Evolutionary conservation across 495 filamentous ascomycete genomes (phyloP), one percentile per base, ranked within the genome.

Genomic region (Penicillium verhagenii): DNA sequence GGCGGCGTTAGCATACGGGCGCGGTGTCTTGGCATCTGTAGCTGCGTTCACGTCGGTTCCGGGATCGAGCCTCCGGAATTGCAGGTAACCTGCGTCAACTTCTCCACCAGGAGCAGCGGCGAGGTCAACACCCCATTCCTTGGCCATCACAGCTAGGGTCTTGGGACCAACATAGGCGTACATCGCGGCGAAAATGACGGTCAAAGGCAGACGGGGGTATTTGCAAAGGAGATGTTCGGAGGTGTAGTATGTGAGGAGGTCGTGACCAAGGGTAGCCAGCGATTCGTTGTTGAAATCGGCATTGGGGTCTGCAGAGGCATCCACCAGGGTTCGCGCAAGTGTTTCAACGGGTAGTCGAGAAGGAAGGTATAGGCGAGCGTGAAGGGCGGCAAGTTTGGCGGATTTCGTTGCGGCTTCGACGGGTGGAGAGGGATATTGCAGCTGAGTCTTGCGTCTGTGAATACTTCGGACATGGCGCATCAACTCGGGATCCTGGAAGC

Each of bases 41-140:
- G 56, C 52, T 6, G 56, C 33, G n/a, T 42, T 26, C 42, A 72
- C 25, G 31, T 79, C 70, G 24, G 80, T 73, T 13, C 87, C 88
- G 1, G 88, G 81, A 28, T 75, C 69, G 31, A 86, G 46, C 42
- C 82, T 71, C 48, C 75, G 78, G 72, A 90, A 94, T 68, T 97
- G 95, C 37, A 98, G 79, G n/a, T 92, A 74, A 9, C 94, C 95
- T 1, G 93, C 88, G 69, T 98, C 92, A 50, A 97, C 93, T 72
- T 97, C 90, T 42, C 82, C 86, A 19, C 91, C 92, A 1, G 94
- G 93, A 29, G 81, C 84, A 7, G 89, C 87, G 14, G 89, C 94
- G 33, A 74, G 62, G 61, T 97, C 93, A 14, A 97, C 82, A 72
- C 95, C 94, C 93, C 94, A 98, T 71, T 92, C 89, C 29, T 77